Conservation (phyloP, 1,284 basidiomycete species). For the Termitomyces sp. region DNA sequence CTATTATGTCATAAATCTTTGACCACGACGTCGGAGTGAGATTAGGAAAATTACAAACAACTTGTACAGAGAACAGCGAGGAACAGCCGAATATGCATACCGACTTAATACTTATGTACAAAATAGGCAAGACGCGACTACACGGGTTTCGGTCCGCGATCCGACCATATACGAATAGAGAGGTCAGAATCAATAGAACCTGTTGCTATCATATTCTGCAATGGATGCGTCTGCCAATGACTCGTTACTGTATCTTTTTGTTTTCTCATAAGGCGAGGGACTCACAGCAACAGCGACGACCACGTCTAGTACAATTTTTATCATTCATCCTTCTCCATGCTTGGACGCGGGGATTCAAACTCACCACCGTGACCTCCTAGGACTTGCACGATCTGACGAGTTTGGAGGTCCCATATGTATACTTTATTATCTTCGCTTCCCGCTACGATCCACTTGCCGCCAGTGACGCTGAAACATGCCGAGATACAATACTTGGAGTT, state of each 20-base stretch:
- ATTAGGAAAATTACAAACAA: conserved; percentile 6
- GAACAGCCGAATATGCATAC: background rate
- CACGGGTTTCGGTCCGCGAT: conserved; percentile 30
- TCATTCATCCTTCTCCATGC: conserved; percentile 2
- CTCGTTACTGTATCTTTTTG: conserved; percentile 16
- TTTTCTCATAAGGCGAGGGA: conserved; percentile 3
- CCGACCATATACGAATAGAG: conserved; percentile 75
- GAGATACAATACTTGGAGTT: conserved; percentile 79
- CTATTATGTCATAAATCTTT: background rate
- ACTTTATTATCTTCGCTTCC: conserved; percentile 90
- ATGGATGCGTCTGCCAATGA: conserved; percentile 64
- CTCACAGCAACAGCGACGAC: conserved; percentile 71
- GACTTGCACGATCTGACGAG: conserved; percentile 72
- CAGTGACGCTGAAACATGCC: conserved; percentile 77
- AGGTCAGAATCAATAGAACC: conserved; percentile 80
- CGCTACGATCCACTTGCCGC: conserved; percentile 84
- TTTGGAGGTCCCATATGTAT: conserved; percentile 91
- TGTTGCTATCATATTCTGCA: conserved; percentile 79
- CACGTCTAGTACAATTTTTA: conserved; percentile 41
- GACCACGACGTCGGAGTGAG: background rate
- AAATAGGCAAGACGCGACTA: conserved; percentile 1
- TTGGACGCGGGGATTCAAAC: conserved; percentile 14
- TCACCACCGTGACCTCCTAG: conserved; percentile 74
- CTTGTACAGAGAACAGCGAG: background rate
- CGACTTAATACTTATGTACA: background rate